Evolutionary conservation across 1,284 basidiomycete species (phyloP), one percentile per base, ranked within the genome.

Genomic region (Papiliotrema flavescens): DNA sequence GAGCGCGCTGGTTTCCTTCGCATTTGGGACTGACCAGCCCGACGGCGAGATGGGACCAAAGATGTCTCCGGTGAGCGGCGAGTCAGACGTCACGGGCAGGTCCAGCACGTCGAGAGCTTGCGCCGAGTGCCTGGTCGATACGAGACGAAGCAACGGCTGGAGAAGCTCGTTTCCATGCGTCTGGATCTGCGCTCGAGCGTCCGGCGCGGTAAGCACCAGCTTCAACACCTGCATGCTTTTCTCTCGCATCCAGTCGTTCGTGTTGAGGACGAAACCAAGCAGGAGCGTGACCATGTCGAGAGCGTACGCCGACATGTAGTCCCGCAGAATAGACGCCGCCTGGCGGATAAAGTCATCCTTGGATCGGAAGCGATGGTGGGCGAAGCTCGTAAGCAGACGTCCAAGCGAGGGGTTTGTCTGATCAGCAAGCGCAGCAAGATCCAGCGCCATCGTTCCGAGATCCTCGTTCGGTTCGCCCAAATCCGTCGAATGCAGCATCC

Each of bases 301-400:
- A 80, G 81, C 65, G 83, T 84, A 48, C 71, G 65, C 64, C 67
- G 22, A 83, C 83, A 77, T 59, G 55, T 88, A 93, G 66, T 94
- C 90, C 28, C 90, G 84, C 41, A 97, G 81, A 62, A 88, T 87
- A 2, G 84, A 80, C 19, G 91, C 86, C 0, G 91, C 92, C 70
- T 97, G 92, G 2, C 91, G 85, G 55, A 95, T 82, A 74, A 97
- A 92, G 73, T 97, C 93, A 54, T 97, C 94, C 70, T 88, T 88
- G 2, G 91, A 91, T 42, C 93, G 82, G 80, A 97, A 97, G 43
- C 90, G 87, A 22, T 82, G 80, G 73, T 89, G 90, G 40, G 89
- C 85, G 61, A 95, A 93, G 7, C 90, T 94, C 1, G 82, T 87
- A 83, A 95, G 88, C 63, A 97, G 87, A 34, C 90, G 86, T 55